A percentile compares a stretch with the other conserved stretches of the same genome.
Evolutionary conservation across 176 grass and related monocot genomes (phyloP).

Genomic region (Rhipidocladum racemiflorum): DNA sequence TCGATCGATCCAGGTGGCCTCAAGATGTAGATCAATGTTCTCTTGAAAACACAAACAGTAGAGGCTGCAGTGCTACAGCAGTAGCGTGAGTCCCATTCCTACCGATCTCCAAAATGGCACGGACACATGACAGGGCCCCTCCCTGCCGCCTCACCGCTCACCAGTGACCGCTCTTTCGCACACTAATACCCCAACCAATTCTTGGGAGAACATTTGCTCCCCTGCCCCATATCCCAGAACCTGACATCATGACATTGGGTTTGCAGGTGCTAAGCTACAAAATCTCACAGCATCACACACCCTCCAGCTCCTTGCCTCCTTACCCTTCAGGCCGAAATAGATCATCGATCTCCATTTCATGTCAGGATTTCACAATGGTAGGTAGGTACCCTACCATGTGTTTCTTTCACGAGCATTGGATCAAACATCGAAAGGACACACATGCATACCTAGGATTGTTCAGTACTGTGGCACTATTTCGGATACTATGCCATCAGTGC

Average conservation of each 20-base stretch:
- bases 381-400: too few species aligned
- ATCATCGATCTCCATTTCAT: neutral
- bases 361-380: too few species aligned
- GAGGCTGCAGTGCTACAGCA: too few species aligned
- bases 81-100: neutral
- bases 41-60: too few species aligned
- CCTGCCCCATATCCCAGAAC: neutral
- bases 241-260: neutral
- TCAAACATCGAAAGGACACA: neutral
- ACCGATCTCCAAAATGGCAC: neutral
- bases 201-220: constrained; percentile 3
- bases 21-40: neutral
- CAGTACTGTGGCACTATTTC: neutral
- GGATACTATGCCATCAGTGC: neutral
- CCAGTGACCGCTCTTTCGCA: neutral
- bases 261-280: neutral
- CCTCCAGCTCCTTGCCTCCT: neutral
- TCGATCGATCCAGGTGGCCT: neutral
- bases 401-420: neutral
- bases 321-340: neutral
- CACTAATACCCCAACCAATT: neutral
- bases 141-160: neutral
- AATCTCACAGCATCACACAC: neutral
- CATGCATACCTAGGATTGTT: neutral
- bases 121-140: constrained; percentile 11